phyloP scores from a whole-genome alignment of 2,329 filamentous ascomycete genomes.

The Xylariaceae sp. region DNA sequence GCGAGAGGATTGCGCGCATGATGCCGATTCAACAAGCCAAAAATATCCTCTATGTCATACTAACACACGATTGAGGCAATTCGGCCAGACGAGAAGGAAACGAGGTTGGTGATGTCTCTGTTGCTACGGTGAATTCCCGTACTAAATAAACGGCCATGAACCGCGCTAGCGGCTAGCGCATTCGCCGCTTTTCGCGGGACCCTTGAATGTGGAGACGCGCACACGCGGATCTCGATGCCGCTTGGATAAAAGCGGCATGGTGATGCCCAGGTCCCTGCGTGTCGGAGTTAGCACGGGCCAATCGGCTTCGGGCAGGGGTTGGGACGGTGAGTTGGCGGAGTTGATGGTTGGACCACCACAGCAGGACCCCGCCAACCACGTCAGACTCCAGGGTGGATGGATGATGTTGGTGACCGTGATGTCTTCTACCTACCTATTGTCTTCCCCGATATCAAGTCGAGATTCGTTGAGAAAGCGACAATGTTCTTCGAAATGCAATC shows the following conservation, averaged over 20 bases:
- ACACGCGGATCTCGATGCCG: too few species aligned
- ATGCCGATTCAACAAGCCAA: neutral
- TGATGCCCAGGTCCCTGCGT: neutral
- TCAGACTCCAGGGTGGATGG: neutral
- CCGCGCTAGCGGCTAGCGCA: neutral
- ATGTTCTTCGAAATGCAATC: too few species aligned
- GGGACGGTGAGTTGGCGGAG: neutral
- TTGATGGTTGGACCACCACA: slow-evolving; percentile 3
- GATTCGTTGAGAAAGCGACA: too few species aligned
- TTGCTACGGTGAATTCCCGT: neutral
- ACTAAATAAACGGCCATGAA: too few species aligned
- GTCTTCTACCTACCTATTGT: too few species aligned
- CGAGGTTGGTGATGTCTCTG: neutral
- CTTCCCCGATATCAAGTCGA: too few species aligned
- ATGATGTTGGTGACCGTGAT: too few species aligned
- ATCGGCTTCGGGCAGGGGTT: neutral
- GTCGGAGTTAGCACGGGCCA: neutral
- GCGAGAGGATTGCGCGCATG: slow-evolving; percentile 18
- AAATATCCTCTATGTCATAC: too few species aligned
- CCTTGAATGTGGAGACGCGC: too few species aligned
- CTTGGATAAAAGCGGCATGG: neutral
- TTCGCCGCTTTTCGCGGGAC: neutral
- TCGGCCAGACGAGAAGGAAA: neutral
- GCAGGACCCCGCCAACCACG: slow-evolving; percentile 7
- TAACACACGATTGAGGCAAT: too few species aligned